Evolutionary conservation across 345 rosid genomes (phyloP).

Genomic region (Litchi chinensis): DNA sequence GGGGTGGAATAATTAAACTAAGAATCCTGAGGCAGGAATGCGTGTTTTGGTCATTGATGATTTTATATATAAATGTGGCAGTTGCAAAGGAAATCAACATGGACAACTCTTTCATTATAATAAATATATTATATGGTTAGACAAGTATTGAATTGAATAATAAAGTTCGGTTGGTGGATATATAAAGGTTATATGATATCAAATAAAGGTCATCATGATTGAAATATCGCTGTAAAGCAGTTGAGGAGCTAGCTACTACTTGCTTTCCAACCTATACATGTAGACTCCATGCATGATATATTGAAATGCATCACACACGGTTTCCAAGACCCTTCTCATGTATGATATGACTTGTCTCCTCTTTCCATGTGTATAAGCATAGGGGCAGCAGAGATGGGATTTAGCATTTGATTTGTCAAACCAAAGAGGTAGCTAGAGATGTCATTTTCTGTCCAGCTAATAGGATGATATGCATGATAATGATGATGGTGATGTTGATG

Average conservation of each 20-base stretch:
- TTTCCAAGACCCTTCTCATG: not conserved
- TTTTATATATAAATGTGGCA: not conserved
- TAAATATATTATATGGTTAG: too few species aligned
- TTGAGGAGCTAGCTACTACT: not conserved
- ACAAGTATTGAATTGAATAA: not conserved
- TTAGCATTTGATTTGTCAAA: too few species aligned
- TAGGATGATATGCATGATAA: too few species aligned
- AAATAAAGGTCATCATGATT: not conserved
- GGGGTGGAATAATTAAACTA: too few species aligned
- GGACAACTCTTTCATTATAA: too few species aligned
- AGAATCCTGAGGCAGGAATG: too few species aligned
- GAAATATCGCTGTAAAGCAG: conserved; percentile 17
- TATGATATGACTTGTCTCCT: not conserved
- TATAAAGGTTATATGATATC: not conserved
- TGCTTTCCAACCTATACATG: conserved; percentile 11
- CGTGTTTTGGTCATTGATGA: too few species aligned
- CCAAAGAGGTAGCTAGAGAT: too few species aligned
- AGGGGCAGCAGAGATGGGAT: not conserved
- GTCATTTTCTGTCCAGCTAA: too few species aligned
- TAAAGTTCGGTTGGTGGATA: not conserved
- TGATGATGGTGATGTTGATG: too few species aligned
- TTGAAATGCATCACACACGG: too few species aligned
- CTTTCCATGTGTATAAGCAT: not conserved
- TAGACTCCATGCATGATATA: not conserved
- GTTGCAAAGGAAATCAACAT: not conserved